A percentile compares a stretch with the other conserved stretches of the same genome.
phyloP scores from a whole-genome alignment of 352 stramenopile genomes.

The Pythium phragmitis region DNA sequence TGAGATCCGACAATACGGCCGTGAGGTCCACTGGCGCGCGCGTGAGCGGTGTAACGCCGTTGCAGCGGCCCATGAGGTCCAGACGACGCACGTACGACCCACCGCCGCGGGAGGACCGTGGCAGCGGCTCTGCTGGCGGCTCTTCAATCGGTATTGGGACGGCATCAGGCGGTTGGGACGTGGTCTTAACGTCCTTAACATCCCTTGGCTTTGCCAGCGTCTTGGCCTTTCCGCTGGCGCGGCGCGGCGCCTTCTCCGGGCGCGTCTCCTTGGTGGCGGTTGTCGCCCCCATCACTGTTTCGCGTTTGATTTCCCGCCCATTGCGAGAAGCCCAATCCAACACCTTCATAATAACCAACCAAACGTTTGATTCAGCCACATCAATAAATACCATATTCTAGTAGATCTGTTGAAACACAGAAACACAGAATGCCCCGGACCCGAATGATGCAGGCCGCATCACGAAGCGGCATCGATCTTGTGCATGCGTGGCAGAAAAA shows the following conservation, averaged over 20 bases:
- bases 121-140: background rate
- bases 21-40: constrained; percentile 40
- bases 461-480: constrained; percentile 8
- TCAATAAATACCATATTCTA: background rate
- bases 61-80: constrained; percentile 39
- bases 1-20: constrained; percentile 34
- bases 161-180: background rate
- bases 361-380: background rate
- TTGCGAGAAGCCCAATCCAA: background rate
- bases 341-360: constrained; percentile 1
- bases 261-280: background rate
- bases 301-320: constrained; percentile 3
- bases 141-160: background rate
- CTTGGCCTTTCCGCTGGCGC: constrained; percentile 5
- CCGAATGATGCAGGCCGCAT: constrained; percentile 18
- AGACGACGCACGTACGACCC: constrained; percentile 42
- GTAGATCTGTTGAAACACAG: background rate
- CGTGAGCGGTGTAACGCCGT: constrained; percentile 30
- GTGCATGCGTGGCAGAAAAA: constrained; percentile 12
- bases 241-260: constrained; percentile 7
- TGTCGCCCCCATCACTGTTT: background rate
- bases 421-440: background rate
- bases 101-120: background rate
- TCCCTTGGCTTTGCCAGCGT: background rate
- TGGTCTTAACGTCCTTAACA: background rate